phyloP scores from a whole-genome alignment of 2,329 filamentous ascomycete genomes.

The Phialocephala sp. region DNA sequence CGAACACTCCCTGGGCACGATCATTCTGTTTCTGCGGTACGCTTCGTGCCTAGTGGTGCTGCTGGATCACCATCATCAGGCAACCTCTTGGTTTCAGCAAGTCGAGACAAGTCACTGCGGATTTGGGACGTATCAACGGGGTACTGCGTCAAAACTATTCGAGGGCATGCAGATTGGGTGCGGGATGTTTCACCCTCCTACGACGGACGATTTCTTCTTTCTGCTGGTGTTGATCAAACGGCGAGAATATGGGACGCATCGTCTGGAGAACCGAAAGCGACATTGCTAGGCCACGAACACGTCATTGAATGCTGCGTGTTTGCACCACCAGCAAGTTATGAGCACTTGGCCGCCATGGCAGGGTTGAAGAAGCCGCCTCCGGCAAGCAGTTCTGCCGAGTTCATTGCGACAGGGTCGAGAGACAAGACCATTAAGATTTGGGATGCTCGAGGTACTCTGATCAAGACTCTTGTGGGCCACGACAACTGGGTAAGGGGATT shows the following conservation, averaged over 20 bases:
- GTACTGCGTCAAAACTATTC: conserved; percentile 89
- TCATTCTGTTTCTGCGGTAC: conserved; percentile 86
- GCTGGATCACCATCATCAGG: conserved; percentile 79
- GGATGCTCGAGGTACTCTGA: conserved; percentile 82
- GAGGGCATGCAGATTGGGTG: conserved; percentile 90
- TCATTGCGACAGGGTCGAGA: conserved; percentile 84
- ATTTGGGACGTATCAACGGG: conserved; percentile 95
- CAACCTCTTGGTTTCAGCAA: conserved; percentile 85
- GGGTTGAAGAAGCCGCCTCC: conserved; percentile 84
- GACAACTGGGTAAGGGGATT: conserved; percentile 92
- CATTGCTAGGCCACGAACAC: conserved; percentile 86
- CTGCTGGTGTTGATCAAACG: conserved; percentile 82
- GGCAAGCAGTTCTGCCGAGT: conserved; percentile 78
- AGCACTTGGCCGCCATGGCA: conserved; percentile 76
- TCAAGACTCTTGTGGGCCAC: conserved; percentile 85
- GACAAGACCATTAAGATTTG: conserved; percentile 92
- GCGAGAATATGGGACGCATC: conserved; percentile 85
- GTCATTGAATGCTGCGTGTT: conserved; percentile 85
- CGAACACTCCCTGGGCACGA: conserved; percentile 90
- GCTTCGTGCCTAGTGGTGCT: conserved; percentile 85
- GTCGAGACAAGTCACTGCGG: conserved; percentile 80
- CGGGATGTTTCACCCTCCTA: conserved; percentile 81
- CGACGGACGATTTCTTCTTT: conserved; percentile 84
- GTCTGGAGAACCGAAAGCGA: conserved; percentile 74
- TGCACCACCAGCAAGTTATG: conserved; percentile 79